Percentiles rank a stretch among this genome's conserved stretches.
Evolutionary conservation across 139 green algal genomes (phyloP).

Genomic region (Picochlorum costavermella): DNA sequence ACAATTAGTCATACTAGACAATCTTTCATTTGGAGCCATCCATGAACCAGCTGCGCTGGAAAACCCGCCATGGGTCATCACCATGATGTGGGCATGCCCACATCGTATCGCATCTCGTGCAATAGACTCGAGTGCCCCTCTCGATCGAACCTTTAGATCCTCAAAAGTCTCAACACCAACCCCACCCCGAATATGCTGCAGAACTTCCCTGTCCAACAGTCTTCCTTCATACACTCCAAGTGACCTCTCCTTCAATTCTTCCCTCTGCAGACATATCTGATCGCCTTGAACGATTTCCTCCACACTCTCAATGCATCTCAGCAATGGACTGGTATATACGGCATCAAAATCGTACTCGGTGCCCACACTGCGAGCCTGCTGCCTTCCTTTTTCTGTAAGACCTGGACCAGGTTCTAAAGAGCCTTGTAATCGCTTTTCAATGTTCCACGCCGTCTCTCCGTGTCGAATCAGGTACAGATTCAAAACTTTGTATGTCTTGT

Average conservation of each 20-base stretch:
- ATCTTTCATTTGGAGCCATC: not conserved
- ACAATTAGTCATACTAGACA: constrained; percentile 6
- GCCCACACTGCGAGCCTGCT: constrained; percentile 3
- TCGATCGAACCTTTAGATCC: not conserved
- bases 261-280: not conserved
- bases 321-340: constrained; percentile 12
- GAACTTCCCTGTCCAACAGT: not conserved
- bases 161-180: constrained; percentile 2
- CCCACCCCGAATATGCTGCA: not conserved
- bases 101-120: too few relatives aligned
- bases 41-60: constrained; percentile 1
- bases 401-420: constrained; percentile 14
- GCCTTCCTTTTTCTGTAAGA: constrained; percentile 8
- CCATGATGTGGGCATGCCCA: constrained; percentile 7
- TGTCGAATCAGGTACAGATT: constrained; percentile 17
- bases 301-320: constrained; percentile 7
- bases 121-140: too few relatives aligned
- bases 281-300: not conserved
- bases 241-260: constrained; percentile 10
- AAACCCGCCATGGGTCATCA: constrained; percentile 23
- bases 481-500: not conserved
- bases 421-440: constrained; percentile 20
- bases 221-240: constrained; percentile 16
- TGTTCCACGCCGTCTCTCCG: constrained; percentile 24
- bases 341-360: not conserved